phyloP scores from a whole-genome alignment of 1,284 basidiomycete genomes.

The Schizophyllum commune region DNA sequence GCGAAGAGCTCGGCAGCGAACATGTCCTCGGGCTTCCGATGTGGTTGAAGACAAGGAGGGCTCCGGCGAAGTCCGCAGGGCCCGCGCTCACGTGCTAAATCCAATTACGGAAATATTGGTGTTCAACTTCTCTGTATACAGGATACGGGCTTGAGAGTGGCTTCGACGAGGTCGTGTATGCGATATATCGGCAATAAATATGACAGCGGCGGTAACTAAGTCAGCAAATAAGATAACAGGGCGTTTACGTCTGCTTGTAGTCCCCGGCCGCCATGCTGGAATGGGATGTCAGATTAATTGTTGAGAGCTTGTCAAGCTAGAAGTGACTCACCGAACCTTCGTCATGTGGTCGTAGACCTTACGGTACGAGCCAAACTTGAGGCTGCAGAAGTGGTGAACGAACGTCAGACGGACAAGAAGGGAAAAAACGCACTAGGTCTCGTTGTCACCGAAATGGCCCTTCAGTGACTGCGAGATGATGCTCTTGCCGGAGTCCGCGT shows the following conservation, averaged over 20 bases:
- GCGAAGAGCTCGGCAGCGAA: too few relatives aligned
- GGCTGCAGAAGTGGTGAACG: neutral
- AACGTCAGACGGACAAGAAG: neutral
- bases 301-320: slow-evolving; percentile 6
- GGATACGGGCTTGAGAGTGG: too few relatives aligned
- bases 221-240: neutral
- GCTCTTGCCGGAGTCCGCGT: neutral
- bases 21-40: too few relatives aligned
- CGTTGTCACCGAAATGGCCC: neutral
- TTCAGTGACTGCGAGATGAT: slow-evolving; percentile 1
- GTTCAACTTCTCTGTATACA: too few relatives aligned
- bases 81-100: too few relatives aligned
- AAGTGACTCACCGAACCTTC: slow-evolving; percentile 7
- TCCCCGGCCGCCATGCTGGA: neutral
- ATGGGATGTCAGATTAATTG: slow-evolving; percentile 8
- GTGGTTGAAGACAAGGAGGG: too few relatives aligned
- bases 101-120: too few relatives aligned
- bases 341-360: slow-evolving; percentile 1
- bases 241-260: neutral
- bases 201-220: neutral
- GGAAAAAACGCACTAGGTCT: neutral
- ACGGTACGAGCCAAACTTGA: slow-evolving; percentile 3
- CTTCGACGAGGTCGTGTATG: neutral
- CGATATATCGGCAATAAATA: neutral
- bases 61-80: too few relatives aligned